phyloP scores from a whole-genome alignment of 495 filamentous ascomycete genomes.

The Podospora comata region DNA sequence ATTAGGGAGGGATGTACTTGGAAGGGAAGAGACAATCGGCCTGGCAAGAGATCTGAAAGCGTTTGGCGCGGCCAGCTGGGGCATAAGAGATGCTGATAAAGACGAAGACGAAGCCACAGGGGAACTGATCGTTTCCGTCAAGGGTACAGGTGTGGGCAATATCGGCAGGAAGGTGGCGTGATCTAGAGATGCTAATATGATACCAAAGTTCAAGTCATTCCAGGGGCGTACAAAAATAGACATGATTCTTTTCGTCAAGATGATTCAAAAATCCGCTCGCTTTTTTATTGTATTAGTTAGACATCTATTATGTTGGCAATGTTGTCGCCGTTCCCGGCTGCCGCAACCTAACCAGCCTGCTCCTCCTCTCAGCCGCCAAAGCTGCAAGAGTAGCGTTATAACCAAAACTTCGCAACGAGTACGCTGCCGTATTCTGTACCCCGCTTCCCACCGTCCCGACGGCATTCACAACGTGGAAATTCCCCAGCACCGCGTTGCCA shows the following conservation, averaged over 20 bases:
- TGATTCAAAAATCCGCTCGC: background rate
- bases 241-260: background rate
- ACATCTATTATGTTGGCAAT: conserved; percentile 11
- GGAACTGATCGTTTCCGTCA: conserved; percentile 84
- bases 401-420: conserved; percentile 49
- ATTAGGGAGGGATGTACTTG: conserved; percentile 72
- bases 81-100: conserved; percentile 64
- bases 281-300: background rate
- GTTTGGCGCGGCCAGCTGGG: conserved; percentile 86
- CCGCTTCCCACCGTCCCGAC: conserved; percentile 62
- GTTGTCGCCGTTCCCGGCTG: conserved; percentile 1
- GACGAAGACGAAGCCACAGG: conserved; percentile 58
- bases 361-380: conserved; percentile 44
- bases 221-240: background rate
- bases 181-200: background rate
- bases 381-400: conserved; percentile 48
- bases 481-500: conserved; percentile 65
- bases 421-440: conserved; percentile 48
- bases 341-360: conserved; percentile 30
- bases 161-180: conserved; percentile 90
- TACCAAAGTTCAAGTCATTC: background rate
- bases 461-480: conserved; percentile 65
- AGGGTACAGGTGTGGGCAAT: conserved; percentile 92
- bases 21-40: conserved; percentile 70
- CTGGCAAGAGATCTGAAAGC: conserved; percentile 77